Evolutionary conservation across 78 protist species (phyloP), one percentile per base, ranked within the genome.

Genomic region (Dictyostelium firmibasis): DNA sequence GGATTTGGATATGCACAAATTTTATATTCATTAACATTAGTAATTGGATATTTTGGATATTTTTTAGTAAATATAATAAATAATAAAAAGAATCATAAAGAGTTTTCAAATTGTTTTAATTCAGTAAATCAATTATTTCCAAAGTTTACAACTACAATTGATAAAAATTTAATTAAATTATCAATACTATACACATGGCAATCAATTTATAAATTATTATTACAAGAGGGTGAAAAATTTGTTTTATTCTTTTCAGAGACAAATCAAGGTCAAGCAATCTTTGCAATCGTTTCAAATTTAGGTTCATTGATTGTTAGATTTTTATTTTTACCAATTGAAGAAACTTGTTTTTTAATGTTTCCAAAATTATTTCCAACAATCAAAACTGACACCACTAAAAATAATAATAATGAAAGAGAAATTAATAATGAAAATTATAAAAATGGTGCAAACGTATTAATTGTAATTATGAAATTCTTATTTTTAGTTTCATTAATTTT

Each of bases 1-100:
- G 94, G 94, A 64, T 89, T 89, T 89, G 94, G 94, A 13, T 89
- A 81, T 81, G 36, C 94, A 36, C 94, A 89, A 69, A 41, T 89
- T 44, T 41, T 81, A 18, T 89, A 89, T 81, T 89, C 94, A 43
- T 13, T 81, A 7, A n/a, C 41, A 27, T 47, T 89, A 8, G 18
- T 89, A 10, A 29, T 89, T 67, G 94, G 94, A 69, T 89, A 89
- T 67, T 89, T 62, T 89, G 94, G 94, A 44, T 79, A 89, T 25
- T 89, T 89, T 44, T 60, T 89, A 7, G 20, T 64, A 0, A 9
- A 60, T 25, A 38, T 41, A 38, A 14, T 10, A 47, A 81, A 81
- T 29, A 33, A 25, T 16, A 81, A 57, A 14, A 13, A 4, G 23
- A 41, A n/a, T 50, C 10, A 13, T 47, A n/a, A 13, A 50, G 62